Conservation (phyloP, 2,329 filamentous ascomycete genomes). For the Dactylellina parvicollis region DNA sequence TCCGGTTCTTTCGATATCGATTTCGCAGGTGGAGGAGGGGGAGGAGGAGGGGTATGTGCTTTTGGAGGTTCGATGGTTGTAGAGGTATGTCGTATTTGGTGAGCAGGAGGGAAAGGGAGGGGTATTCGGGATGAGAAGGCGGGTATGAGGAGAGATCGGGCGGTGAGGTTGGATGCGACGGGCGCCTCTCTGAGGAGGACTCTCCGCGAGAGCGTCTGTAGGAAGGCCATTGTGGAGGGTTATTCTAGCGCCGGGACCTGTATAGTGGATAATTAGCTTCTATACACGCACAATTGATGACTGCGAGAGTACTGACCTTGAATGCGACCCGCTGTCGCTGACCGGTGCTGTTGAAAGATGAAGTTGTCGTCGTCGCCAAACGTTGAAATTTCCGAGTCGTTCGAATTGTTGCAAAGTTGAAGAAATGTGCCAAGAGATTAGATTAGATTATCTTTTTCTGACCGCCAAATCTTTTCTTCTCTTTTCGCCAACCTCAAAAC, state of each 20-base stretch:
- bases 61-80: slow-evolving; percentile 12
- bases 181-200: slow-evolving; percentile 19
- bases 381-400: slow-evolving; percentile 11
- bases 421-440: slow-evolving; percentile 40
- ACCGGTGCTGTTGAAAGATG: slow-evolving; percentile 1
- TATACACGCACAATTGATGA: not conserved
- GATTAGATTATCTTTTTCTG: slow-evolving; percentile 26
- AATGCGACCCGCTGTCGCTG: not conserved
- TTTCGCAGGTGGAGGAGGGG: not conserved
- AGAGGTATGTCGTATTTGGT: slow-evolving; percentile 45
- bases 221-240: slow-evolving; percentile 21
- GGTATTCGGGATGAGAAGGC: slow-evolving; percentile 60
- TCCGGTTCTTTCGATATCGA: not conserved
- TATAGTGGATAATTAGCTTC: not conserved
- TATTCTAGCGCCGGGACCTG: not conserved
- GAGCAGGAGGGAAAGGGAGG: slow-evolving; percentile 31
- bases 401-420: slow-evolving; percentile 27
- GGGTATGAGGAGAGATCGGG: slow-evolving; percentile 66
- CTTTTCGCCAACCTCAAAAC: slow-evolving; percentile 10
- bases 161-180: slow-evolving; percentile 58
- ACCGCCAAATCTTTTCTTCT: slow-evolving; percentile 32
- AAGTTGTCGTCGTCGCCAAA: not conserved
- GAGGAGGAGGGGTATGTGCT: not conserved
- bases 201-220: slow-evolving; percentile 36
- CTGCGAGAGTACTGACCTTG: slow-evolving; percentile 3